Conservation (phyloP, 2,329 filamentous ascomycete genomes). For the Fusarium penzigii region DNA sequence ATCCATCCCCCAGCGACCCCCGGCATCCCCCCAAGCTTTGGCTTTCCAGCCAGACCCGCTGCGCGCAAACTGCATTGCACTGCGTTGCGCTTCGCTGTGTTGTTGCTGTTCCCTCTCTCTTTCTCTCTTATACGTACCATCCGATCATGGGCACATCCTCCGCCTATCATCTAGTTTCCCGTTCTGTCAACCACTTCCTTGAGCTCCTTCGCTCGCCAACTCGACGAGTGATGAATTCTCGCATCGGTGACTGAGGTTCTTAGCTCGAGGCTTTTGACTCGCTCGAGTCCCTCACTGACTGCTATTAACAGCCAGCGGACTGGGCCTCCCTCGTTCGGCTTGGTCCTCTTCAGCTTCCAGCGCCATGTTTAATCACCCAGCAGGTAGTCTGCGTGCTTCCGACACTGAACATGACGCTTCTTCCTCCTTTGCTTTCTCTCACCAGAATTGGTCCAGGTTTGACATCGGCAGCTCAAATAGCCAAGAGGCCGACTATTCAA, state of each 20-base stretch:
- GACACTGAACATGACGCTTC: constrained; percentile 31
- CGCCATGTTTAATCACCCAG: constrained; percentile 41
- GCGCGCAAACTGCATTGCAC: constrained; percentile 4
- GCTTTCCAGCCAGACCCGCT: constrained; percentile 9
- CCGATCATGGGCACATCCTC: constrained; percentile 41
- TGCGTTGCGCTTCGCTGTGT: constrained; percentile 8
- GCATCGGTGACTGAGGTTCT: constrained; percentile 37
- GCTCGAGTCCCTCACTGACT: constrained; percentile 39
- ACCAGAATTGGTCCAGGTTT: constrained; percentile 36
- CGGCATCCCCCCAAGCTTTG: constrained; percentile 8
- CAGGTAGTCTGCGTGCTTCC: constrained; percentile 34
- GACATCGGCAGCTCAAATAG: constrained; percentile 26
- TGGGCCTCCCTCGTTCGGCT: constrained; percentile 34
- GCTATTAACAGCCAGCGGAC: constrained; percentile 35
- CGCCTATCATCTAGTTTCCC: constrained; percentile 30
- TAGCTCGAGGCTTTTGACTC: constrained; percentile 40
- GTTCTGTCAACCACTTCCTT: constrained; percentile 34
- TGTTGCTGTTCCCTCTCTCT: constrained; percentile 18
- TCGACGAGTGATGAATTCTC: constrained; percentile 39
- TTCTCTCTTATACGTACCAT: constrained; percentile 30
- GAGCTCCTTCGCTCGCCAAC: constrained; percentile 35
- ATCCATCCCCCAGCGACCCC: background rate
- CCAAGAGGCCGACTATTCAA: constrained; percentile 25
- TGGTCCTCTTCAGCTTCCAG: constrained; percentile 27
- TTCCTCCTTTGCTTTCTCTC: constrained; percentile 31